Evolutionary conservation across 2,329 filamentous ascomycete genomes (phyloP).

Genomic region (Phaeosphaeria sp.): DNA sequence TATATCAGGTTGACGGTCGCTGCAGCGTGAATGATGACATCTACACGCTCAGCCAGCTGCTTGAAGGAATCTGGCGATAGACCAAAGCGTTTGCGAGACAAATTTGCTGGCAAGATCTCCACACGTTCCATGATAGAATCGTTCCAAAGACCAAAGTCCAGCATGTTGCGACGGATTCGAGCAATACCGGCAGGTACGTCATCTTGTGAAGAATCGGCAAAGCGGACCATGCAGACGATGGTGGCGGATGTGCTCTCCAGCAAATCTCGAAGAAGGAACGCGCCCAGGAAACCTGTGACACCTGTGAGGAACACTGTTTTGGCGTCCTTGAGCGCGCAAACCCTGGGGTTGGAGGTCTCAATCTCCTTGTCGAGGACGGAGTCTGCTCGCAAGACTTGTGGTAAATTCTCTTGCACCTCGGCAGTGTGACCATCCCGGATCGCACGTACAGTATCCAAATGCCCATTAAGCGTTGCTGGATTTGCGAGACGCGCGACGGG

Average conservation of each 20-base stretch:
- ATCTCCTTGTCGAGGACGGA: slow-evolving; percentile 74
- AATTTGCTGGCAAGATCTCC: slow-evolving; percentile 75
- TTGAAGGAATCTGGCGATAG: slow-evolving; percentile 70
- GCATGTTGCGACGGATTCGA: slow-evolving; percentile 74
- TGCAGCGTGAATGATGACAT: slow-evolving; percentile 79
- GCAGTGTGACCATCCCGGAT: slow-evolving; percentile 76
- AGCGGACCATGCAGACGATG: slow-evolving; percentile 76
- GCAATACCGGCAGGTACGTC: slow-evolving; percentile 72
- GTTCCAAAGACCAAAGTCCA: slow-evolving; percentile 80
- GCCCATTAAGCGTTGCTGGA: slow-evolving; percentile 73
- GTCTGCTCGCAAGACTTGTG: slow-evolving; percentile 71
- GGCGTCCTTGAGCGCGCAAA: slow-evolving; percentile 68
- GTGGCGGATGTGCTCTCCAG: slow-evolving; percentile 71
- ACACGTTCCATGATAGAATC: slow-evolving; percentile 80
- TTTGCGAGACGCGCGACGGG: slow-evolving; percentile 74
- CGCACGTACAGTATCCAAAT: slow-evolving; percentile 72
- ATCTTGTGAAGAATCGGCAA: slow-evolving; percentile 69
- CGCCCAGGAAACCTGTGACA: slow-evolving; percentile 77
- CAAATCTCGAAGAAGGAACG: slow-evolving; percentile 73
- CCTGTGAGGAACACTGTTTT: slow-evolving; percentile 75
- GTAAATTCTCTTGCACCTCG: slow-evolving; percentile 76
- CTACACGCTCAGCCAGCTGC: slow-evolving; percentile 67
- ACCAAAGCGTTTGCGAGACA: slow-evolving; percentile 72
- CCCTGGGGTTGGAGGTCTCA: slow-evolving; percentile 59
- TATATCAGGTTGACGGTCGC: slow-evolving; percentile 78